A percentile compares a stretch with the other conserved stretches of the same genome.
phyloP scores from a whole-genome alignment of 1,284 basidiomycete genomes.

The Pyrrhoderma noxium region DNA sequence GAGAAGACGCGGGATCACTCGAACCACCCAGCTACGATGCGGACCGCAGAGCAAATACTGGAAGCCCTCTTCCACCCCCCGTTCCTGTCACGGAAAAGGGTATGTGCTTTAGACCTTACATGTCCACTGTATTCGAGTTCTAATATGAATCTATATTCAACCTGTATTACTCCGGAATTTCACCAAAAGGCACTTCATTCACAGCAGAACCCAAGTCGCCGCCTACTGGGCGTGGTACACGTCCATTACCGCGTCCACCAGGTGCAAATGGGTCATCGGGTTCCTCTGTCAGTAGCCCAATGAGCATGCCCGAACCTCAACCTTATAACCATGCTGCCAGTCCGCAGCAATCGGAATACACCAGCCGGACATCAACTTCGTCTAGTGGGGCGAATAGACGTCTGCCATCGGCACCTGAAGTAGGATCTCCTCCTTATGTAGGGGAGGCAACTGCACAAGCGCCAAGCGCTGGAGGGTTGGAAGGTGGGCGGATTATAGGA shows the following conservation, averaged over 20 bases:
- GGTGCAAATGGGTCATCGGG: conserved; percentile 13
- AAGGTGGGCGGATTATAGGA: background rate
- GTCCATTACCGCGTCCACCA: conserved; percentile 28
- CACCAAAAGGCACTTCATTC: conserved; percentile 17
- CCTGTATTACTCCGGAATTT: background rate
- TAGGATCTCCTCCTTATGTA: background rate
- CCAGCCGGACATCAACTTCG: conserved; percentile 6
- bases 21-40: conserved; percentile 13
- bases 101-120: too few species aligned
- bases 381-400: conserved; percentile 6
- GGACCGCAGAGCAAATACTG: background rate
- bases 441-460: background rate
- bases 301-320: conserved; percentile 22
- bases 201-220: conserved; percentile 22
- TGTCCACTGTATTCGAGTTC: too few species aligned
- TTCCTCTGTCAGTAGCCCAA: conserved; percentile 2
- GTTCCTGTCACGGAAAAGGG: conserved; percentile 7
- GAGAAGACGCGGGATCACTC: conserved; percentile 1
- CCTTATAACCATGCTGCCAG: conserved; percentile 14
- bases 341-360: conserved; percentile 8
- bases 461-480: conserved; percentile 3
- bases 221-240: conserved; percentile 29
- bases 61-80: conserved; percentile 1
- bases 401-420: conserved; percentile 14
- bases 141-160: background rate